Conservation (phyloP, 2,329 filamentous ascomycete species). For the Neofusicoccum cordaticola region DNA sequence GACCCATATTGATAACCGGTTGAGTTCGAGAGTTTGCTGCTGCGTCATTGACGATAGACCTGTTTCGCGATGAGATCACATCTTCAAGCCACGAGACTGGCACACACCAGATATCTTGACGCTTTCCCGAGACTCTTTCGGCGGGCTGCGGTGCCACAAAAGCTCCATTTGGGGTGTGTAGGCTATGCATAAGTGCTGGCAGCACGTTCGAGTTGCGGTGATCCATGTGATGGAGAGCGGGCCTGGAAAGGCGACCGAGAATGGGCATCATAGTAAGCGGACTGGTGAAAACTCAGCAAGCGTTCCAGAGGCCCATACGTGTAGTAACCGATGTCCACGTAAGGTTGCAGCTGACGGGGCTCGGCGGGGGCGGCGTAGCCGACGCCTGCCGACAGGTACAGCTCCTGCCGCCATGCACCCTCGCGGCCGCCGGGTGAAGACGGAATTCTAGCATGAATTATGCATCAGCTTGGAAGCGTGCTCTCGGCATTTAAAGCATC, state of each 20-base stretch:
- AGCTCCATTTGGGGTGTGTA: conserved; percentile 35
- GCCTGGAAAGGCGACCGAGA: no score
- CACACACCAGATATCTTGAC: conserved; percentile 57
- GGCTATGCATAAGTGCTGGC: conserved; percentile 30
- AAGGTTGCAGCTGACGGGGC: not conserved
- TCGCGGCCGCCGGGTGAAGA: not conserved
- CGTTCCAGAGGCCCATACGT: no score
- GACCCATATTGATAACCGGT: conserved; percentile 68
- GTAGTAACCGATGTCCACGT: not conserved
- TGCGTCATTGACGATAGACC: conserved; percentile 68
- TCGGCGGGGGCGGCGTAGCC: not conserved
- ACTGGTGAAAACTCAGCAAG: no score
- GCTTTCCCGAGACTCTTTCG: conserved; percentile 51
- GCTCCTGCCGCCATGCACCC: not conserved
- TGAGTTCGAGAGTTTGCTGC: conserved; percentile 62
- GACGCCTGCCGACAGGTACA: not conserved
- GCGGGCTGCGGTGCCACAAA: conserved; percentile 41
- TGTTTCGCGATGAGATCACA: conserved; percentile 25
- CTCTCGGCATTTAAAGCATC: no score
- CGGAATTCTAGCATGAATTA: not conserved
- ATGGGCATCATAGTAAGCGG: no score
- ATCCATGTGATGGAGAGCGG: conserved; percentile 48
- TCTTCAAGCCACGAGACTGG: not conserved
- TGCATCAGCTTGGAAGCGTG: not conserved
- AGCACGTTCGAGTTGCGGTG: conserved; percentile 36